phyloP scores from a whole-genome alignment of 73 alveolate genomes.

The Paramecium tetraurelia region DNA sequence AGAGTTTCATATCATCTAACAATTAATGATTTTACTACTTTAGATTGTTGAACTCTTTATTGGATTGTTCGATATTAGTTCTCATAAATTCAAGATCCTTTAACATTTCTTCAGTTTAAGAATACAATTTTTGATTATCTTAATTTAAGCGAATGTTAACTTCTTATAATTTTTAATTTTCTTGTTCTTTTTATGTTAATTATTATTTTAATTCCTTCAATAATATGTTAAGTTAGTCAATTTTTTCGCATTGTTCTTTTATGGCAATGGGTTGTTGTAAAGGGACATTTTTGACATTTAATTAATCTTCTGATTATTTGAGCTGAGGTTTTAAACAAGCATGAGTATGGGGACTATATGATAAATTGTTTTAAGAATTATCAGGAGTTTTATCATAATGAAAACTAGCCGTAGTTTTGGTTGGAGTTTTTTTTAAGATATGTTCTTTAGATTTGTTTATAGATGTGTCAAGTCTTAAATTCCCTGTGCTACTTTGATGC shows the following conservation, averaged over 20 bases:
- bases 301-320: neutral
- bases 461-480: neutral
- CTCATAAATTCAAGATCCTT: conserved; percentile 21
- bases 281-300: neutral
- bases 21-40: neutral
- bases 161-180: neutral
- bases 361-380: neutral
- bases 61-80: neutral
- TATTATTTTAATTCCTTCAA: neutral
- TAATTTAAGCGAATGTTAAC: neutral
- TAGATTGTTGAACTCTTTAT: neutral
- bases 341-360: conserved; percentile 3
- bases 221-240: neutral
- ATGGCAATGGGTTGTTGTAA: neutral
- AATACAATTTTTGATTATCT: conserved; percentile 28
- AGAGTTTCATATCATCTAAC: neutral
- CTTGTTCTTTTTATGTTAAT: neutral
- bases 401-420: conserved; percentile 1
- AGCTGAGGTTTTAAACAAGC: neutral
- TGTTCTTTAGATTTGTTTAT: neutral
- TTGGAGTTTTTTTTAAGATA: neutral
- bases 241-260: neutral
- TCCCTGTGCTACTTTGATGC: neutral
- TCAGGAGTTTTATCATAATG: conserved; percentile 31
- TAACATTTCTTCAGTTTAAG: conserved; percentile 26